Evolutionary conservation across 2,329 filamentous ascomycete genomes (phyloP), one percentile per base, ranked within the genome.

Genomic region (Nectriaceae sp.): DNA sequence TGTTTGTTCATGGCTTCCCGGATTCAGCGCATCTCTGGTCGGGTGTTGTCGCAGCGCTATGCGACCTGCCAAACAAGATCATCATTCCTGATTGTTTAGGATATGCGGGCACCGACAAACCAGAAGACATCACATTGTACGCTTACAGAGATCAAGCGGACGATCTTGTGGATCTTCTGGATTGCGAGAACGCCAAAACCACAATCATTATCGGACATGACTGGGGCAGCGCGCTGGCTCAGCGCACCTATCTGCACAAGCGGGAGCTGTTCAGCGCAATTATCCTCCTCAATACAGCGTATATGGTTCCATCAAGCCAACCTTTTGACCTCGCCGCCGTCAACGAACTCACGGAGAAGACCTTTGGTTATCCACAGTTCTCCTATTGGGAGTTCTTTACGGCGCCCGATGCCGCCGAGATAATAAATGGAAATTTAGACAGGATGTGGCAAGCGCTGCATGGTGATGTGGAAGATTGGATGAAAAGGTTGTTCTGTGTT

Each of bases 1-100:
- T 53, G 10, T 53, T 53, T 24, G n/a, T 53, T 21, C 50, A 53
- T 31, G 50, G 50, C 3, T 53, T 50, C 37, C 50, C 50, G 11
- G 50, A 53, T 19, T 50, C 47, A 5, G 43, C 50, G 18, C 44
- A 50, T 18, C 44, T 53, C 10, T 53, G 50, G 47, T 29, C 47
- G 13, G 47, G 19, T 13, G 47, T 53, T 3, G 6, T 47, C 11
- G 24, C 36, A 4, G 5, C 16, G 2, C 41, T 53, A 2, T 3
- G 21, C 13, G 33, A 37, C 18, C 36, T 53, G 3, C 47, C 50
- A 18, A 52, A 52, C 16, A 43, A 49, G 36, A 52, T 52, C 31
- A 49, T 49, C 11, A 13, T 52, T 11, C 50, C 50, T 0, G 46
- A 52, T 20, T 49, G 46, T 31, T 41, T 52, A 18, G 50, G 50